Conservation (phyloP, 345 rosid species). For the Melaleuca quinquenervia region DNA sequence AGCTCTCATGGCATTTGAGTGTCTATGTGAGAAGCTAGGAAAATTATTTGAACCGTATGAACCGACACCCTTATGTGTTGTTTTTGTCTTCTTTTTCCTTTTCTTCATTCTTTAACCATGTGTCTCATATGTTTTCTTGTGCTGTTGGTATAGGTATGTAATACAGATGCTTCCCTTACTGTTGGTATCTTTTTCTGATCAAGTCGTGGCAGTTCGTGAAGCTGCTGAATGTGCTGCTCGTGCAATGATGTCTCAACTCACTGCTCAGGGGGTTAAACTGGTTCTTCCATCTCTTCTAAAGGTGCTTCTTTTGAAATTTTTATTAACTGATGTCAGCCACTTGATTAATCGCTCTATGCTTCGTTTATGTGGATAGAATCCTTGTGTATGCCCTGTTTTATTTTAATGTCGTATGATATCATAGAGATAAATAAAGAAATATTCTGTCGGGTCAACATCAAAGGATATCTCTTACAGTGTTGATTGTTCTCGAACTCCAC, state of each 20-base stretch:
- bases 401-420: not conserved
- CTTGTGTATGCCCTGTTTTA: not conserved
- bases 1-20: constrained; percentile 86
- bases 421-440: not conserved
- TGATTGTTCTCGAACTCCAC: not conserved
- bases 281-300: constrained; percentile 90
- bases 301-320: constrained; percentile 20
- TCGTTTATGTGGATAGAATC: not conserved
- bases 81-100: not conserved
- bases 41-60: constrained; percentile 95
- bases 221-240: constrained; percentile 99
- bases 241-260: constrained; percentile 97
- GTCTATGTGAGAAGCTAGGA: constrained; percentile 91
- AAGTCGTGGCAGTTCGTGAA: constrained; percentile 95
- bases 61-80: not conserved
- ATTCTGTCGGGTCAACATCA: not conserved
- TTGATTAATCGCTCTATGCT: not conserved
- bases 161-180: constrained; percentile 90
- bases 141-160: constrained; percentile 55
- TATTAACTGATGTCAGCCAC: not conserved
- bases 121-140: not conserved
- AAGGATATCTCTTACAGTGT: not conserved
- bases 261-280: constrained; percentile 86
- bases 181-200: constrained; percentile 94
- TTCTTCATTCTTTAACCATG: not conserved